Evolutionary conservation across 2,329 filamentous ascomycete species (phyloP), one percentile per base, ranked within the genome.

Genomic region (Neonectria faginata): DNA sequence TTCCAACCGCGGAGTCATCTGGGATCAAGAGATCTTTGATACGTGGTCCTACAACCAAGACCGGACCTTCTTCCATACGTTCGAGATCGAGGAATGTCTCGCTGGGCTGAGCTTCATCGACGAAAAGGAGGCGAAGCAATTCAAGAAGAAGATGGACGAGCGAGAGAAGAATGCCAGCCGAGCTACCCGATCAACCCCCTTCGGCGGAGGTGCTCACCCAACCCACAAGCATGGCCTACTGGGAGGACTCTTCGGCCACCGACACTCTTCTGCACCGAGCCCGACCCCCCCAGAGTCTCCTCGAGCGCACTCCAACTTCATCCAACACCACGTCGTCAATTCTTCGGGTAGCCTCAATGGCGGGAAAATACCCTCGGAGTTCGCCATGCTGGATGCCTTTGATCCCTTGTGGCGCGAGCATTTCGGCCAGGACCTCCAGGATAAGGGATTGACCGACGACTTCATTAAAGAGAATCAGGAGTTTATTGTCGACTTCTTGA

Each of bases 11-110:
- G 94, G 95, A 62, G 94, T 97, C 55, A 91, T 97, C 74, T 97
- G 93, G 93, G 94, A 97, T 75, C 95, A 98, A 82, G 96, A 99
- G 81, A 93, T 99, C 74, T 99, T 97, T 82, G 95, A 99, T 73
- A 90, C 89, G 55, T 98, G 97, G 85, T 85, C 86, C 68, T 99
- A 98, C 84, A 97, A 97, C 81, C 95, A 97, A 77, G 96, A 99
- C 78, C 91, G 96, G 66, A 95, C 93, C 65, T 99, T 97, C 82
- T 99, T 99, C 81, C 94, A 98, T 80, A 94, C 93, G 6, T 99
- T 99, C 77, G 96, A 99, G 82, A 87, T 97, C 60, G 94, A 98
- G 80, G 90, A 97, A 68, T 98, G 94, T 75, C 83, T 97, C 65
- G 96, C 94, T 6, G 96, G 91, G 0, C 82, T 99, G 65, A 97